These are phyloP conservation scores for Beauveria varroae DNA, from an alignment of 2,329 filamentous ascomycete species.

Conservation along the genomic window DNA sequence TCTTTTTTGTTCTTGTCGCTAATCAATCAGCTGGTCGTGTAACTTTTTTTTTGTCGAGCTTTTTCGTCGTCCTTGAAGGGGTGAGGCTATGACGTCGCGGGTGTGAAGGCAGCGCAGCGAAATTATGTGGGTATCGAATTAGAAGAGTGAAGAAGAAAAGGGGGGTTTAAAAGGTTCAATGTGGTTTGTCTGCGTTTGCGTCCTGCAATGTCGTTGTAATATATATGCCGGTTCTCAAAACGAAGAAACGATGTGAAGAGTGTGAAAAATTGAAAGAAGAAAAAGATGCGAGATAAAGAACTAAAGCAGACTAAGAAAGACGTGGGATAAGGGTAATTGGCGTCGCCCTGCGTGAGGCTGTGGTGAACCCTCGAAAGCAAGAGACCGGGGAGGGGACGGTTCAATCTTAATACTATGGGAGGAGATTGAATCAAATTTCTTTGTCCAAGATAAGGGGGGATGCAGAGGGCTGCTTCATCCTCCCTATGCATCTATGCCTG, in stretches of 20 bases:
- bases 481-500: neutral
- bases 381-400: neutral
- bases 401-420: conserved; percentile 8
- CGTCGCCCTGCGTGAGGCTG: neutral
- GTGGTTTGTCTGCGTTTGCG: neutral
- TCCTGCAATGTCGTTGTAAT: neutral
- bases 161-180: neutral
- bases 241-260: neutral
- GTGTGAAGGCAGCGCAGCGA: neutral
- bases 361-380: neutral
- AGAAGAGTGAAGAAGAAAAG: neutral
- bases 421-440: conserved; percentile 9
- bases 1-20: neutral
- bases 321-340: neutral
- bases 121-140: conserved; percentile 7
- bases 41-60: neutral
- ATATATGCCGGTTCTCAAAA: neutral
- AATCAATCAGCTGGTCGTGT: neutral
- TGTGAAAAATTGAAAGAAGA: neutral
- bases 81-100: conserved; percentile 10
- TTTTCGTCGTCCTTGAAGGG: neutral
- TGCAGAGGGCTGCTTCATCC: neutral
- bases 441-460: neutral
- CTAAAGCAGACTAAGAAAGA: neutral
- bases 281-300: neutral